phyloP scores from a whole-genome alignment of 148 eudicot genomes.

The Rhododendron kiyosumense region DNA sequence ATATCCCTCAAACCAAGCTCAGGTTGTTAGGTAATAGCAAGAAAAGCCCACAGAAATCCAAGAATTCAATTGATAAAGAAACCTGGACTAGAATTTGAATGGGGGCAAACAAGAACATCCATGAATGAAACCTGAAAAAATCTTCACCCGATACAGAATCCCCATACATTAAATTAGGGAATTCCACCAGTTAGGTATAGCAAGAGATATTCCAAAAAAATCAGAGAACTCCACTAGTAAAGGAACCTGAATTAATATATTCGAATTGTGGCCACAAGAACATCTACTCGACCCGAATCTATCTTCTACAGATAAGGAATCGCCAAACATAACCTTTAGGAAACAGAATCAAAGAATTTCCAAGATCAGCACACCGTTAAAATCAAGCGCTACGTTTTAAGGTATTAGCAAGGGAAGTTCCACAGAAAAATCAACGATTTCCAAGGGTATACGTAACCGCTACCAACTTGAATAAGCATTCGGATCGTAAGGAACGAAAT shows the following conservation, averaged over 20 bases:
- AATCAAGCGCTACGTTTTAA: not conserved
- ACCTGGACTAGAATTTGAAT: not conserved
- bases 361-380: not conserved
- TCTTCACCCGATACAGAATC: not conserved
- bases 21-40: not conserved
- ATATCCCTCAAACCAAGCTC: not conserved
- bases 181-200: not conserved
- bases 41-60: not conserved
- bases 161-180: not conserved
- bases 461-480: not conserved
- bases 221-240: not conserved
- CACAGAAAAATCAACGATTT: not conserved
- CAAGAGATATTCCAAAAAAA: not conserved
- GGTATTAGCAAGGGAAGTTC: not conserved
- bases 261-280: not conserved
- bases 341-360: not conserved
- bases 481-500: not conserved
- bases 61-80: not conserved
- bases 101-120: not conserved
- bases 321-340: not conserved
- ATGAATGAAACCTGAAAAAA: not conserved
- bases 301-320: not conserved
- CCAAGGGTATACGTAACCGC: not conserved
- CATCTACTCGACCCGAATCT: not conserved
- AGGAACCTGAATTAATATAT: not conserved